Evolutionary conservation across 1,284 basidiomycete genomes (phyloP).

Genomic region (Microstroma glucosiphilum): DNA sequence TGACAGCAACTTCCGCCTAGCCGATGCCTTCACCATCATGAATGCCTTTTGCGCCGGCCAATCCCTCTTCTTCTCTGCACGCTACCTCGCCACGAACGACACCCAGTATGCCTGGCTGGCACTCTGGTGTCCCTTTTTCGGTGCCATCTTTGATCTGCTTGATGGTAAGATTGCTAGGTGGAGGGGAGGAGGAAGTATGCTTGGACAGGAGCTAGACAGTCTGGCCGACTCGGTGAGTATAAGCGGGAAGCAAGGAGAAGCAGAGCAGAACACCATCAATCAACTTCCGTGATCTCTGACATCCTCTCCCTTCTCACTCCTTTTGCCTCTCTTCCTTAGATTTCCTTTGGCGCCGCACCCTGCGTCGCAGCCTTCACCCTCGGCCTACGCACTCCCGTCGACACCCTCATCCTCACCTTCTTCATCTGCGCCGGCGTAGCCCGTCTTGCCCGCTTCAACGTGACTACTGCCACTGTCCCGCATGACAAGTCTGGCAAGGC

Average conservation of each 20-base stretch:
- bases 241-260: background rate
- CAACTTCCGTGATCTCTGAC: too few relatives aligned
- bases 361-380: slow-evolving; percentile 84
- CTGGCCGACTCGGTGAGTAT: slow-evolving; percentile 81
- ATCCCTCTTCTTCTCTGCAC: slow-evolving; percentile 85
- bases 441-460: slow-evolving; percentile 93
- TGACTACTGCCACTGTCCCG: slow-evolving; percentile 88
- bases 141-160: slow-evolving; percentile 95
- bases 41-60: slow-evolving; percentile 98
- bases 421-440: slow-evolving; percentile 96
- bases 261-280: background rate
- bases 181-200: slow-evolving; percentile 87
- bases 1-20: slow-evolving; percentile 87
- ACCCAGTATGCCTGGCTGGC: slow-evolving; percentile 60
- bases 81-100: slow-evolving; percentile 78
- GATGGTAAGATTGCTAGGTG: slow-evolving; percentile 97
- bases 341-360: slow-evolving; percentile 95
- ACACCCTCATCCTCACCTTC: slow-evolving; percentile 74
- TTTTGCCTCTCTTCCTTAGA: slow-evolving; percentile 55
- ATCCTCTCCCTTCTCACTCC: too few relatives aligned
- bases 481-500: slow-evolving; percentile 81
- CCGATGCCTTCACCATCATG: slow-evolving; percentile 98
- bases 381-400: slow-evolving; percentile 80
- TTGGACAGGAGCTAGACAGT: slow-evolving; percentile 97
- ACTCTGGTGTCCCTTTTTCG: slow-evolving; percentile 78